Conservation (phyloP, 106 monocot genomes). For the Dendrobium nobile region DNA sequence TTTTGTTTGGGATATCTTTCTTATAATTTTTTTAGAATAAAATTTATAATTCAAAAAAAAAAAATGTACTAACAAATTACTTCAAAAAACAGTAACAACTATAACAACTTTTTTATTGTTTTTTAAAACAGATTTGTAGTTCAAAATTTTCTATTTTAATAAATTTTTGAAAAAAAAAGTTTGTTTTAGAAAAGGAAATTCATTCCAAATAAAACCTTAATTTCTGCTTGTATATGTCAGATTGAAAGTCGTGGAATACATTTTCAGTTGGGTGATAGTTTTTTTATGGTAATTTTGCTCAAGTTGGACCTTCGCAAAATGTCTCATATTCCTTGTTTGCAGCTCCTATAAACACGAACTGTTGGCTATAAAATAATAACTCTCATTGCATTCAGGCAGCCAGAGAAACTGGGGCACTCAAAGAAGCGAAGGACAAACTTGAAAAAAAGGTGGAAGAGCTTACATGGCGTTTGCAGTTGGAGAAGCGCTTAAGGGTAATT, state of each 20-base stretch:
- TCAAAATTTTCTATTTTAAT: no score
- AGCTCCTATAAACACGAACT: not conserved
- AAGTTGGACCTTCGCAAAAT: not conserved
- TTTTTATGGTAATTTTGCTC: constrained; percentile 4
- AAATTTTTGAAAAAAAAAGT: no score
- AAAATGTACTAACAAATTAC: no score
- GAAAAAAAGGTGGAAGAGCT: constrained; percentile 82
- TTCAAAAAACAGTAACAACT: no score
- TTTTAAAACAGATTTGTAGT: no score
- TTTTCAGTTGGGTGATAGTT: not conserved
- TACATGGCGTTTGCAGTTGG: constrained; percentile 68
- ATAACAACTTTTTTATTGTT: no score
- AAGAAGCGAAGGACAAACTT: constrained; percentile 84
- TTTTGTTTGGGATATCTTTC: not conserved
- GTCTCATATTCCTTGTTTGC: not conserved
- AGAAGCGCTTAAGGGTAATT: constrained; percentile 60
- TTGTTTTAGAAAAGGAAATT: no score
- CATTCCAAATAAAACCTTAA: not conserved
- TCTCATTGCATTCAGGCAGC: constrained; percentile 44
- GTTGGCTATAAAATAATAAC: not conserved
- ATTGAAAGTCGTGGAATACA: not conserved
- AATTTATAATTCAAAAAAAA: no score
- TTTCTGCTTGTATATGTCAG: not conserved
- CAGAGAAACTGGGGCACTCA: constrained; percentile 78
- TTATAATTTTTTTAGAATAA: no score